phyloP scores from a whole-genome alignment of 352 stramenopile species.

The Phytophthora capsici region DNA sequence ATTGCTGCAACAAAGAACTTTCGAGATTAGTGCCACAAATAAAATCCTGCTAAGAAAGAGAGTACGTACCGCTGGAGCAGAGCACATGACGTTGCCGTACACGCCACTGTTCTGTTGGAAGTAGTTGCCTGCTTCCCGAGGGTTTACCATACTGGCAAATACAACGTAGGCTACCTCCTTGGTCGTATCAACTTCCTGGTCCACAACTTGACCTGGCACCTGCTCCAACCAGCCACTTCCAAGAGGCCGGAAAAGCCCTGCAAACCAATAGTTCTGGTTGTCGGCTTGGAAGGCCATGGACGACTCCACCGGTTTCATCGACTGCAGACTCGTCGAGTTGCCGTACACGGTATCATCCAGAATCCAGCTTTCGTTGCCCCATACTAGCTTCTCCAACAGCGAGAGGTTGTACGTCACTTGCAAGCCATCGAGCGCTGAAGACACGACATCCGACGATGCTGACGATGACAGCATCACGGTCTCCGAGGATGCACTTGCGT shows the following conservation, averaged over 20 bases:
- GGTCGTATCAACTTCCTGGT: slow-evolving; percentile 58
- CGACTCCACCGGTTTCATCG: slow-evolving; percentile 45
- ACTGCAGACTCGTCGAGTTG: slow-evolving; percentile 39
- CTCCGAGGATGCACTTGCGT: slow-evolving; percentile 36
- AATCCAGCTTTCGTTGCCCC: slow-evolving; percentile 70
- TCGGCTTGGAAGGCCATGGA: slow-evolving; percentile 57
- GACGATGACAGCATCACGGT: slow-evolving; percentile 26
- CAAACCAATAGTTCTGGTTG: slow-evolving; percentile 52
- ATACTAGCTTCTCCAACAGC: slow-evolving; percentile 70
- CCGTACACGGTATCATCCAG: slow-evolving; percentile 50
- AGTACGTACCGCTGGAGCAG: slow-evolving; percentile 60
- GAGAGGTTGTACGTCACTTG: slow-evolving; percentile 78
- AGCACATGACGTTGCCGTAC: slow-evolving; percentile 79
- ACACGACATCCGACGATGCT: slow-evolving; percentile 27
- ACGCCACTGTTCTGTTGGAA: slow-evolving; percentile 71
- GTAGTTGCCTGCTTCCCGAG: slow-evolving; percentile 62
- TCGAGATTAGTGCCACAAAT: background rate
- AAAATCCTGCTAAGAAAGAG: background rate
- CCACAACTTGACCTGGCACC: slow-evolving; percentile 63
- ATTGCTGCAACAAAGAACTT: slow-evolving; percentile 56
- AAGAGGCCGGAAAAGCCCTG: slow-evolving; percentile 69
- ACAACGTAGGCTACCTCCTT: slow-evolving; percentile 61
- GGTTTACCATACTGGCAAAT: slow-evolving; percentile 61
- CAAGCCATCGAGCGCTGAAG: slow-evolving; percentile 34
- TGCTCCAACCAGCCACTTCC: slow-evolving; percentile 56